A percentile compares a stretch with the other conserved stretches of the same genome.
These are phyloP conservation scores for Backusella morwellensis DNA, from an alignment of 192 early-diverging fungal genomes.

Conservation along the genomic window DNA sequence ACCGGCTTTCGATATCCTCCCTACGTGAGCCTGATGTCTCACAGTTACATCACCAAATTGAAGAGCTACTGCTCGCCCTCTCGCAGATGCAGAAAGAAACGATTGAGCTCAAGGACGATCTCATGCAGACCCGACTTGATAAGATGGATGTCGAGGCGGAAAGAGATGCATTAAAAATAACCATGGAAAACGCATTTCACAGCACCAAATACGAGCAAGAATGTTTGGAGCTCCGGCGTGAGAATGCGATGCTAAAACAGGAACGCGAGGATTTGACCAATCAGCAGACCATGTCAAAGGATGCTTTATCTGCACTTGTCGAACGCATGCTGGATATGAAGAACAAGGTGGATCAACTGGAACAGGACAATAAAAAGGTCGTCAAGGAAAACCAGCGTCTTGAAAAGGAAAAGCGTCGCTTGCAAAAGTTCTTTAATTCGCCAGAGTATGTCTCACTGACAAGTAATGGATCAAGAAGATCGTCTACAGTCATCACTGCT, in stretches of 20 bases:
- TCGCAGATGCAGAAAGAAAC: conserved; percentile 67
- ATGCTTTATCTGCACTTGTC: conserved; percentile 16
- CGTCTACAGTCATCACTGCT: background rate
- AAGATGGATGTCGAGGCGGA: conserved; percentile 46
- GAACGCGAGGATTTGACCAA: conserved; percentile 17
- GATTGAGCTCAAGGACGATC: conserved; percentile 55
- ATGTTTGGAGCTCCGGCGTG: conserved; percentile 18
- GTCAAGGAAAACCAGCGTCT: background rate
- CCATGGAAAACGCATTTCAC: conserved; percentile 18
- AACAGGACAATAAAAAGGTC: background rate
- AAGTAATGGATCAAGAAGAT: conserved; percentile 2
- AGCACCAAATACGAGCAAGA: conserved; percentile 24
- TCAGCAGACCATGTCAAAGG: conserved; percentile 20
- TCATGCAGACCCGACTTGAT: conserved; percentile 56
- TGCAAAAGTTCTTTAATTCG: conserved; percentile 9
- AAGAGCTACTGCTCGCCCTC: conserved; percentile 57
- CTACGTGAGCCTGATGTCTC: conserved; percentile 19
- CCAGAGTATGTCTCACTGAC: background rate
- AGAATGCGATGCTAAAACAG: conserved; percentile 23
- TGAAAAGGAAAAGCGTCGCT: conserved; percentile 1
- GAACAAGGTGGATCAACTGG: background rate
- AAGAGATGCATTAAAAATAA: conserved; percentile 53
- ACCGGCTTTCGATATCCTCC: background rate
- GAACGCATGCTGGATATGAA: conserved; percentile 29
- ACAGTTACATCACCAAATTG: conserved; percentile 55